Percentiles rank a stretch among this genome's conserved stretches.
Conservation (phyloP, 495 filamentous ascomycete species). For the Podospora tetraspora region DNA sequence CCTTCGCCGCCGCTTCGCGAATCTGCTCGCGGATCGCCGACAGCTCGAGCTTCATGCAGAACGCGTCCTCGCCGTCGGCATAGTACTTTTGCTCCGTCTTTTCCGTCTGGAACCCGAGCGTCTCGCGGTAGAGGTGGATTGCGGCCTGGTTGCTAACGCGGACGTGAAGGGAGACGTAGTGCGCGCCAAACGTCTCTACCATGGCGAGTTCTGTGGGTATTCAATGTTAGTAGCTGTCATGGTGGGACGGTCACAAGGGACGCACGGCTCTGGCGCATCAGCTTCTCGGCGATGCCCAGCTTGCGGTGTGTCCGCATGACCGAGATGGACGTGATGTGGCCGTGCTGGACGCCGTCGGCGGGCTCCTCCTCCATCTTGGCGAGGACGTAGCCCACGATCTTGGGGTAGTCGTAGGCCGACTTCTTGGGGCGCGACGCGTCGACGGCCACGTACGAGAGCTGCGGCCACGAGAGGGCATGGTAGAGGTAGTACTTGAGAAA, state of each 20-base stretch:
- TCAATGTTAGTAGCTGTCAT: not conserved
- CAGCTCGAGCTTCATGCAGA: conserved; percentile 85
- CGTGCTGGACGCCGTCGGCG: conserved; percentile 80
- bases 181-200: conserved; percentile 85
- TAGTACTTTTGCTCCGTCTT: conserved; percentile 94
- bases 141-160: conserved; percentile 90
- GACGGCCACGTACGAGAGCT: conserved; percentile 93
- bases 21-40: conserved; percentile 52
- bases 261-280: conserved; percentile 94
- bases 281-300: conserved; percentile 87
- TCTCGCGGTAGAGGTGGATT: conserved; percentile 86
- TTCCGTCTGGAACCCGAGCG: conserved; percentile 83
- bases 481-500: conserved; percentile 99
- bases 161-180: conserved; percentile 93
- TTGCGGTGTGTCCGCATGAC: conserved; percentile 95
- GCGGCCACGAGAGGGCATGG: conserved; percentile 96
- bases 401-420: conserved; percentile 81
- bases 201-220: conserved; percentile 73
- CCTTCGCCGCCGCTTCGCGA: conserved; percentile 29
- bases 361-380: conserved; percentile 99
- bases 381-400: conserved; percentile 97
- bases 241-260: conserved; percentile 22
- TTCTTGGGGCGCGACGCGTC: conserved; percentile 73
- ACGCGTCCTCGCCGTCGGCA: conserved; percentile 95
- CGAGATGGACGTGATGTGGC: conserved; percentile 90